Base-by-base conservation (phyloP, 495 filamentous ascomycete genomes). In the Stereocaulon alpinum region DNA sequence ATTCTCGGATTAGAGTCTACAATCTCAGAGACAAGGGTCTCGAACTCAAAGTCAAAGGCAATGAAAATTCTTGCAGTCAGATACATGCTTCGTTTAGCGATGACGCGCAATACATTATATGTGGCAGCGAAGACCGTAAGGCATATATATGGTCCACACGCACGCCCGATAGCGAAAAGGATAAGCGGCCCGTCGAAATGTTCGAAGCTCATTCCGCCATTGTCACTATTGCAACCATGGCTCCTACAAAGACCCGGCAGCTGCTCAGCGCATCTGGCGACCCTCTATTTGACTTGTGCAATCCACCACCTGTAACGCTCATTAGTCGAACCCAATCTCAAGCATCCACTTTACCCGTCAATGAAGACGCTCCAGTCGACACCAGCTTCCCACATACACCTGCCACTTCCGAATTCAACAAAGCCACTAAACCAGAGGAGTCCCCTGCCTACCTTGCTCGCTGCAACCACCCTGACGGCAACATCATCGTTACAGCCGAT, bases 261-360 rank as follows among this genome's bases (percentile, higher is more conserved):
- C 75, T 88, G 2, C 77, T 99, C 0, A 83, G 84, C 17, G 74
- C 79, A 37, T 93, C 90, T 10, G 87, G 89, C 56, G 93, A 99
- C 68, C 94, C 92, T 9, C 80, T 99, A 34, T 99, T 89, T 69
- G 91, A 96, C 66, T 80, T 97, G 22, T 97, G 93, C 75, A 96
- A 99, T 66, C 93, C 93, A 11, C 92, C 92, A 10, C 92, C 91
- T 0, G 82, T 99, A 10, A 91, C 86, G 2, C 81, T 99, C 9
- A 75, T 91, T 40, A 87, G 82, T 60, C 76, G 85, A n/a, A 81
- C 84, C 40, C 87, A 91, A 56, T 72, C 74, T 11, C 51, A 67
- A 22, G 65, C 66, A 9, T 74, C 77, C 12, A 75, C 75, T 2
- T 74, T 71, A 58, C 66, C 67, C 59, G 59, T 62, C 27, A 70